These are phyloP conservation scores for Dioscorea alata DNA, from an alignment of 106 monocot genomes.

Conservation along the genomic window DNA sequence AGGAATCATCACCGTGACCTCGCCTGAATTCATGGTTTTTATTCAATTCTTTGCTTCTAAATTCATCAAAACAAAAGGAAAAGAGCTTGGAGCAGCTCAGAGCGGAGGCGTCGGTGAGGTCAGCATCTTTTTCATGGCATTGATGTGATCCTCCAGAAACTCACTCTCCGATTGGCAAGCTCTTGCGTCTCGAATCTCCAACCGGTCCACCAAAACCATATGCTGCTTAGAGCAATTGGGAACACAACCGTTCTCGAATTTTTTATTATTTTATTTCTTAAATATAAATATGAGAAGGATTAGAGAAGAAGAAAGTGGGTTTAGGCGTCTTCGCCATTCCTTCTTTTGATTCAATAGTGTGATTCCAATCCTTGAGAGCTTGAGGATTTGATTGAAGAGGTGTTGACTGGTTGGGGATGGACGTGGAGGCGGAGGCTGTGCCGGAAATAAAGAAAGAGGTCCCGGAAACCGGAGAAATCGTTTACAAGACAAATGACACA, in stretches of 20 bases:
- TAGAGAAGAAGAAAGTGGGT: slow-evolving; percentile 41
- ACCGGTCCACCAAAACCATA: slow-evolving; percentile 23
- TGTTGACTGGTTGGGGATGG: too few relatives aligned
- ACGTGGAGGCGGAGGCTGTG: too few relatives aligned
- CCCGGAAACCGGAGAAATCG: too few relatives aligned
- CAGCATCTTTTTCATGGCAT: slow-evolving; percentile 55
- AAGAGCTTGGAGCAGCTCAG: slow-evolving; percentile 61
- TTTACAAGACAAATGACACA: too few relatives aligned
- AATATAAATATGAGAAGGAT: slow-evolving; percentile 45
- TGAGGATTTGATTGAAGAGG: too few relatives aligned
- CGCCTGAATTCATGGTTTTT: slow-evolving; percentile 4
- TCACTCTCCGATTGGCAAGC: slow-evolving; percentile 61
- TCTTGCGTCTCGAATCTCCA: slow-evolving; percentile 34
- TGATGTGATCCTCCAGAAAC: slow-evolving; percentile 71
- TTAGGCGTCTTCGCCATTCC: too few relatives aligned
- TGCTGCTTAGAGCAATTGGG: slow-evolving; percentile 42
- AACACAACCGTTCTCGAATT: slow-evolving; percentile 31
- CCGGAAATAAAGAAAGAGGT: too few relatives aligned
- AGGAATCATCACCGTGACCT: slow-evolving; percentile 21
- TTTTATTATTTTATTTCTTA: too few relatives aligned
- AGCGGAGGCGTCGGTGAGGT: slow-evolving; percentile 55
- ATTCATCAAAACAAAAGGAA: slow-evolving; percentile 37
- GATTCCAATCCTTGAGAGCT: too few relatives aligned
- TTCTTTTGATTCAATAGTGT: too few relatives aligned
- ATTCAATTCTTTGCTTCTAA: slow-evolving; percentile 3